These are phyloP conservation scores for Sherardia arvensis DNA, from an alignment of 257 asterid genomes.

Conservation along the genomic window DNA sequence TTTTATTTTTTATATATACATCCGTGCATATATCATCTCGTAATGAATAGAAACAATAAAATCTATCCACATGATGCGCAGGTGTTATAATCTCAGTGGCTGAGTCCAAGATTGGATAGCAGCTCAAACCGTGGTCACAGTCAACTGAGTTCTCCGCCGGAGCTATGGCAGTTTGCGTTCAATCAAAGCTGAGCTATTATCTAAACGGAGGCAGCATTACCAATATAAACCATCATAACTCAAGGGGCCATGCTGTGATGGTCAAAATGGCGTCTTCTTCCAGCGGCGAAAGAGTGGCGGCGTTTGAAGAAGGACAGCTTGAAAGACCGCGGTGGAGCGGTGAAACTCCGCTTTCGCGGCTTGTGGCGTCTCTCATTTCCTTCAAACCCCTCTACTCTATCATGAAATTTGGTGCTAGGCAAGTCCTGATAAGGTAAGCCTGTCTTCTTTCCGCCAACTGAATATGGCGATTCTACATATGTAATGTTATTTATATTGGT, in stretches of 20 bases:
- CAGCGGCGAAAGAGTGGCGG: constrained; percentile 21
- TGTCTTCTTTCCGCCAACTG: not conserved
- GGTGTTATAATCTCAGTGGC: not conserved
- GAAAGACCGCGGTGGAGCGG: constrained; percentile 87
- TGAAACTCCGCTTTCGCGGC: constrained; percentile 72
- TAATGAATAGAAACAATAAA: not conserved
- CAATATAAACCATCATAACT: constrained; percentile 7
- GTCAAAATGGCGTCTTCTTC: constrained; percentile 21
- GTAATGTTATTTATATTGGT: not conserved
- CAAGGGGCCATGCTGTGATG: constrained; percentile 10
- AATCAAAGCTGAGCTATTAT: constrained; percentile 37
- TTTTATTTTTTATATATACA: too few species aligned
- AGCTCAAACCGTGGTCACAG: not conserved
- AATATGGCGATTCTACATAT: not conserved
- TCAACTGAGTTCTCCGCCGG: not conserved
- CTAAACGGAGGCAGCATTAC: constrained; percentile 11
- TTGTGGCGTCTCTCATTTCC: constrained; percentile 69
- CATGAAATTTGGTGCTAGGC: constrained; percentile 83
- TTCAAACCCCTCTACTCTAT: constrained; percentile 72
- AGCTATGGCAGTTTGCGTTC: constrained; percentile 33
- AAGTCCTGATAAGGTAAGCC: constrained; percentile 69
- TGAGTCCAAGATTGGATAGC: constrained; percentile 1
- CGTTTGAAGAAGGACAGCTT: constrained; percentile 67
- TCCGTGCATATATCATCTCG: too few species aligned
- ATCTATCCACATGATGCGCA: not conserved